Evolutionary conservation across 148 eudicot species (phyloP).

Genomic region (Beta vulgaris): DNA sequence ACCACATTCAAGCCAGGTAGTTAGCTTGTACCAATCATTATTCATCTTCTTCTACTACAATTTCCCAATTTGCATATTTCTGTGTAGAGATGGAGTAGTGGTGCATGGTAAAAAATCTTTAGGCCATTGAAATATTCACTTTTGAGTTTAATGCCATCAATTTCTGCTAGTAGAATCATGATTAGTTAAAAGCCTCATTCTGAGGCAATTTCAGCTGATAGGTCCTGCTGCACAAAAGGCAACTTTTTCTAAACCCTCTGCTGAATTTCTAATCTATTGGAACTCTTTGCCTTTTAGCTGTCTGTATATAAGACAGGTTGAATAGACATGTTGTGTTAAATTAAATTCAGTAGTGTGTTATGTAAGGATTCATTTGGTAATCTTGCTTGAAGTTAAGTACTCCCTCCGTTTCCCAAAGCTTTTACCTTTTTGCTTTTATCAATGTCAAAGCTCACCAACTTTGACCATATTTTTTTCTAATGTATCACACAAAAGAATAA

Average conservation of each 20-base stretch:
- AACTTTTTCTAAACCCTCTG: background rate
- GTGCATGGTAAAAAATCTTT: background rate
- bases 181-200: background rate
- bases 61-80: background rate
- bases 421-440: no score
- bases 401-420: no score
- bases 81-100: background rate
- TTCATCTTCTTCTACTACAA: no score
- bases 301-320: background rate
- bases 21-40: conserved; percentile 11
- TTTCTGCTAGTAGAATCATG: background rate
- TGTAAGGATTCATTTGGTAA: conserved; percentile 2
- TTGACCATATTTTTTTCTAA: no score
- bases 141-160: background rate
- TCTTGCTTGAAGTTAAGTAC: background rate
- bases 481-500: no score
- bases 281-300: background rate
- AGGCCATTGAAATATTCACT: background rate
- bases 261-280: background rate
- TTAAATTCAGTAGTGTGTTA: background rate
- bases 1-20: conserved; percentile 23
- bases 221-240: background rate
- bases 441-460: no score
- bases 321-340: background rate
- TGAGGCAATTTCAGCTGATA: background rate